Percentiles rank a stretch among this genome's conserved stretches.
Conservation (phyloP, 2,329 filamentous ascomycete species). For the Alternaria incomplexa region DNA sequence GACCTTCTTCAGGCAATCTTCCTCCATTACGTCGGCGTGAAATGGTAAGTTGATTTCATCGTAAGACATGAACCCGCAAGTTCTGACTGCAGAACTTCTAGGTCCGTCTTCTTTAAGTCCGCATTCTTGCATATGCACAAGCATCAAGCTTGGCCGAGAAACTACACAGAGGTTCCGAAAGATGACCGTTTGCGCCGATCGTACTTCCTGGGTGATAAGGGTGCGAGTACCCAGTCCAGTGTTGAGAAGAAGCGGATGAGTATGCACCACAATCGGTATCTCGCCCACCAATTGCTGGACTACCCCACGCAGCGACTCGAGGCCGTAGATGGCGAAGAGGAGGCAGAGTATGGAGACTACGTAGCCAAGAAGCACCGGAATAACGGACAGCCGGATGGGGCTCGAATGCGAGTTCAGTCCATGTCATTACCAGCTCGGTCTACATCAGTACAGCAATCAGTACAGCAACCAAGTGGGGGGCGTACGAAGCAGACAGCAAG, state of each 20-base stretch:
- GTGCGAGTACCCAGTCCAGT: neutral
- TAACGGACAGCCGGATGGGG: too few relatives aligned
- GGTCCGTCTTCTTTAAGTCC: slow-evolving; percentile 39
- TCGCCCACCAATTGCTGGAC: slow-evolving; percentile 35
- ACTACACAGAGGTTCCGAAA: slow-evolving; percentile 21
- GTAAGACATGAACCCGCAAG: neutral
- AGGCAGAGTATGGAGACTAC: slow-evolving; percentile 31
- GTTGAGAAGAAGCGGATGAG: slow-evolving; percentile 29
- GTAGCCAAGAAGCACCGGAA: slow-evolving; percentile 1
- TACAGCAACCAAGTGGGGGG: neutral
- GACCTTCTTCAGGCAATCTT: slow-evolving; percentile 44
- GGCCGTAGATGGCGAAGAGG: slow-evolving; percentile 39
- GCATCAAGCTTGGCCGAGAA: slow-evolving; percentile 28
- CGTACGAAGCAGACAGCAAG: slow-evolving; percentile 14
- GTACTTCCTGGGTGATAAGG: slow-evolving; percentile 31
- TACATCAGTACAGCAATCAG: neutral
- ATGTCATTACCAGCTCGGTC: too few relatives aligned
- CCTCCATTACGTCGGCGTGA: slow-evolving; percentile 40
- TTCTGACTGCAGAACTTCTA: neutral
- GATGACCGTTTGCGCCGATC: slow-evolving; percentile 26
- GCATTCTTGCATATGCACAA: slow-evolving; percentile 26
- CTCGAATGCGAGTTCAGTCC: too few relatives aligned
- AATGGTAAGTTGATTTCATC: slow-evolving; percentile 16
- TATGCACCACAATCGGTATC: slow-evolving; percentile 30
- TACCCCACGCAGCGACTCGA: slow-evolving; percentile 28